Percentiles rank a stretch among this genome's conserved stretches.
Evolutionary conservation across 2,329 filamentous ascomycete species (phyloP).

Genomic region (Penicillium palitans): DNA sequence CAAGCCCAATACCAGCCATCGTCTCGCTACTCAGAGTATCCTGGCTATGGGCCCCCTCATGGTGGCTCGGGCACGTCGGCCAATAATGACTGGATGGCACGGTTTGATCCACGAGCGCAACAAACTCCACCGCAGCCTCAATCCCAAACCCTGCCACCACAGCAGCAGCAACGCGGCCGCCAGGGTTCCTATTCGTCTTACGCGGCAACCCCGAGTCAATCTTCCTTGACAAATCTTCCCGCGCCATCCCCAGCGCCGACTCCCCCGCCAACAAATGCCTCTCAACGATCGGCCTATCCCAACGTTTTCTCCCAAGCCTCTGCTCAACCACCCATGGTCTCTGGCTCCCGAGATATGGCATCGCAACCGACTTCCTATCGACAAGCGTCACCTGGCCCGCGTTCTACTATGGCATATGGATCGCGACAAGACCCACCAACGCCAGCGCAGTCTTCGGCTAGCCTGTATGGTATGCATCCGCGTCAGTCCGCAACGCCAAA

Average conservation of each 20-base stretch:
- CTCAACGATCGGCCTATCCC: conserved; percentile 35
- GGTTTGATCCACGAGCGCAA: conserved; percentile 44
- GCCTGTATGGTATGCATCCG: conserved; percentile 30
- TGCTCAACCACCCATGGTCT: conserved; percentile 25
- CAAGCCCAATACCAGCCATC: conserved; percentile 31
- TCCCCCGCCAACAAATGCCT: conserved; percentile 30
- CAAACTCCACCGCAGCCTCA: conserved; percentile 23
- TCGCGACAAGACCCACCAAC: conserved; percentile 36
- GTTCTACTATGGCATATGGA: conserved; percentile 32
- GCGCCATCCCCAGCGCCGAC: conserved; percentile 39
- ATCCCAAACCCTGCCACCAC: conserved; percentile 24
- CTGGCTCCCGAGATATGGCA: conserved; percentile 34
- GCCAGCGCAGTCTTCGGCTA: conserved; percentile 33
- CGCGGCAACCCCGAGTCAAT: conserved; percentile 25
- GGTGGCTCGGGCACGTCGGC: conserved; percentile 29
- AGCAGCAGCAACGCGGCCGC: conserved; percentile 27
- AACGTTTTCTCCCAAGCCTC: conserved; percentile 32
- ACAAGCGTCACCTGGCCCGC: conserved; percentile 33
- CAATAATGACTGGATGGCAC: conserved; percentile 45
- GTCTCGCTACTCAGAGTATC: conserved; percentile 38
- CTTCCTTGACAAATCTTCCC: conserved; percentile 29
- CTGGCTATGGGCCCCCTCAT: conserved; percentile 30
- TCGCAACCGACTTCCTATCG: conserved; percentile 29
- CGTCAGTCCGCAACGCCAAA: conserved; percentile 31
- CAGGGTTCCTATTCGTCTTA: conserved; percentile 36